Conservation (phyloP, 140 eudicot species). For the Ambrosia hybrid region DNA sequence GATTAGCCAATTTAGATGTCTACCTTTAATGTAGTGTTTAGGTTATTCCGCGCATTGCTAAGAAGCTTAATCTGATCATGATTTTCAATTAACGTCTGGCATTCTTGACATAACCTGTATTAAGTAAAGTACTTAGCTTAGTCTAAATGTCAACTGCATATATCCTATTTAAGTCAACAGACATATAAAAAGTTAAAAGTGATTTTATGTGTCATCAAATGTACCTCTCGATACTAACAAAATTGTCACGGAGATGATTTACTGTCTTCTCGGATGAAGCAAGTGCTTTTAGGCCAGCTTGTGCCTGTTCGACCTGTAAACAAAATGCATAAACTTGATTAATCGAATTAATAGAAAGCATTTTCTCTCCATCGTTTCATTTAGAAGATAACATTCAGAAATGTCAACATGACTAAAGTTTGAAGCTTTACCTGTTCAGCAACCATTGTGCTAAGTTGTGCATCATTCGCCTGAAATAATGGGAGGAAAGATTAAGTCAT, state of each 20-base stretch:
- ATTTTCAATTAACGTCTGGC: slow-evolving; percentile 94
- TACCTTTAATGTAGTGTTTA: slow-evolving; percentile 96
- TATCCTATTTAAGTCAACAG: slow-evolving; percentile 14
- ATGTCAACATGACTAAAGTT: slow-evolving; percentile 9
- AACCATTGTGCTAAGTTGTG: slow-evolving; percentile 99
- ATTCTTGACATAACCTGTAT: slow-evolving; percentile 88
- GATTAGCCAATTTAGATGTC: slow-evolving; percentile 15
- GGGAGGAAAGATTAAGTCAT: too few species aligned
- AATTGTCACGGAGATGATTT: slow-evolving; percentile 78
- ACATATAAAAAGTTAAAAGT: slow-evolving; percentile 5
- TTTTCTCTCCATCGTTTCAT: neutral
- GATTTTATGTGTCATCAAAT: slow-evolving; percentile 19
- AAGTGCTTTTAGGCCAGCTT: slow-evolving; percentile 90
- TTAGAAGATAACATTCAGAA: slow-evolving; percentile 14
- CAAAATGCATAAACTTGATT: slow-evolving; percentile 16
- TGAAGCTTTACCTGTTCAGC: slow-evolving; percentile 79
- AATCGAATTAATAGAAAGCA: neutral
- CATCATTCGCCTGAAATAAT: slow-evolving; percentile 88
- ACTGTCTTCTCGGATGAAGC: slow-evolving; percentile 70
- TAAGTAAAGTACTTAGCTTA: slow-evolving; percentile 33
- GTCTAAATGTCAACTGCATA: slow-evolving; percentile 18
- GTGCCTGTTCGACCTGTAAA: slow-evolving; percentile 96
- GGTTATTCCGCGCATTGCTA: slow-evolving; percentile 91
- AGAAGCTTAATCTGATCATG: slow-evolving; percentile 98
- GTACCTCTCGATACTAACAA: slow-evolving; percentile 87